Conservation (phyloP, 345 rosid genomes). For the Gynandropsis gynandra region DNA sequence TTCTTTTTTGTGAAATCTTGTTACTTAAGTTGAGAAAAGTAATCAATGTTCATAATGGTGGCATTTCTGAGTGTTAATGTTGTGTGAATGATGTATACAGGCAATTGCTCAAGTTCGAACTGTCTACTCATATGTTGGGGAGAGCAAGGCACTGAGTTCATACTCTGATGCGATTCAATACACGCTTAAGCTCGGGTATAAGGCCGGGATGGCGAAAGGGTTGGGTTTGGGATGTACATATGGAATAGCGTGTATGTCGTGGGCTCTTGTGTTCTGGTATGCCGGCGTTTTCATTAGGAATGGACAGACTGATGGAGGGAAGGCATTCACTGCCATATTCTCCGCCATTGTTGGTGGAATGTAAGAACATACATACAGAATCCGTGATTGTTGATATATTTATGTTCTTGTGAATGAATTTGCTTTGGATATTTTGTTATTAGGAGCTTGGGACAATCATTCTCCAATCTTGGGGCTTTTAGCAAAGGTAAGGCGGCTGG, state of each 20-base stretch:
- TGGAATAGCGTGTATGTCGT: slow-evolving; percentile 99
- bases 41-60: slow-evolving; percentile 12
- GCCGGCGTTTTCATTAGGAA: slow-evolving; percentile 96
- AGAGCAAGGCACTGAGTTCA: slow-evolving; percentile 83
- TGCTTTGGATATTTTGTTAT: slow-evolving; percentile 7
- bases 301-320: slow-evolving; percentile 94
- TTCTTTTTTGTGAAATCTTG: slow-evolving; percentile 11
- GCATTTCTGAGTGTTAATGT: not conserved
- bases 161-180: slow-evolving; percentile 95
- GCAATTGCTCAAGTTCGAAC: slow-evolving; percentile 98
- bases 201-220: slow-evolving; percentile 99
- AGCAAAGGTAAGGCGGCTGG: slow-evolving; percentile 99
- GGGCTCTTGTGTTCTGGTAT: slow-evolving; percentile 99
- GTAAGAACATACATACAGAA: slow-evolving; percentile 38
- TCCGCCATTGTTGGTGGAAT: slow-evolving; percentile 99
- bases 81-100: slow-evolving; percentile 24
- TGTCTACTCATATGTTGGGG: slow-evolving; percentile 92
- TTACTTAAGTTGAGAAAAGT: not conserved
- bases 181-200: slow-evolving; percentile 90
- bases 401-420: slow-evolving; percentile 4
- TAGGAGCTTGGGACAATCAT: slow-evolving; percentile 99
- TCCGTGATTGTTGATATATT: not conserved
- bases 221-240: slow-evolving; percentile 96
- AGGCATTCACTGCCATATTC: slow-evolving; percentile 96
- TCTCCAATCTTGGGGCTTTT: slow-evolving; percentile 97